Conservation (phyloP, 257 asterid genomes). For the Paraleonurus japonicus region DNA sequence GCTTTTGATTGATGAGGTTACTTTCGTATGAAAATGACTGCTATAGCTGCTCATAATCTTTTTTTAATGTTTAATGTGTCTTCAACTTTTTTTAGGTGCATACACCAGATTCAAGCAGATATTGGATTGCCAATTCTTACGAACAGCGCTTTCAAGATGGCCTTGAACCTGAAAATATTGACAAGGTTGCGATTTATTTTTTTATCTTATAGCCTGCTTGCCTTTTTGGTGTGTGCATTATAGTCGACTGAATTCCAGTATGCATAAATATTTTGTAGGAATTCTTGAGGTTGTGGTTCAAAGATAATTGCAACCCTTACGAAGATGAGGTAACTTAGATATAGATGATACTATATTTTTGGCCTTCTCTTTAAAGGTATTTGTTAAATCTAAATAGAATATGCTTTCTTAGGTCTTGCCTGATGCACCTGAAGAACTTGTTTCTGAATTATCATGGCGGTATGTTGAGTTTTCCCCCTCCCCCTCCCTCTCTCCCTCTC, state of each 20-base stretch:
- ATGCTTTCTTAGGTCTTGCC: conserved; percentile 65
- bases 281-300: conserved; percentile 95
- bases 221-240: neutral
- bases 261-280: conserved; percentile 52
- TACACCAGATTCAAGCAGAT: conserved; percentile 97
- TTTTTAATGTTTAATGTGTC: neutral
- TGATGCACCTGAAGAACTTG: conserved; percentile 87
- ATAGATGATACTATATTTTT: neutral
- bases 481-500: neutral
- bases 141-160: conserved; percentile 63
- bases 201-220: neutral
- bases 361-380: neutral
- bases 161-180: conserved; percentile 93
- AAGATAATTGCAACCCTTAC: conserved; percentile 82
- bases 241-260: conserved; percentile 21
- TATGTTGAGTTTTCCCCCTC: conserved; percentile 29
- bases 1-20: conserved; percentile 83
- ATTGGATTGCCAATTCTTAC: conserved; percentile 80
- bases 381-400: conserved; percentile 2
- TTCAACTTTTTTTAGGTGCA: conserved; percentile 57
- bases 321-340: conserved; percentile 67
- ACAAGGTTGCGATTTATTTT: conserved; percentile 68
- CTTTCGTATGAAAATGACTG: conserved; percentile 18
- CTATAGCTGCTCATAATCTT: neutral
- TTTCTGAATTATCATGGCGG: conserved; percentile 94